Percentiles rank a stretch among this genome's conserved stretches.
phyloP scores from a whole-genome alignment of 805 yeast genomes.

The Pichia nanzhaoensis region DNA sequence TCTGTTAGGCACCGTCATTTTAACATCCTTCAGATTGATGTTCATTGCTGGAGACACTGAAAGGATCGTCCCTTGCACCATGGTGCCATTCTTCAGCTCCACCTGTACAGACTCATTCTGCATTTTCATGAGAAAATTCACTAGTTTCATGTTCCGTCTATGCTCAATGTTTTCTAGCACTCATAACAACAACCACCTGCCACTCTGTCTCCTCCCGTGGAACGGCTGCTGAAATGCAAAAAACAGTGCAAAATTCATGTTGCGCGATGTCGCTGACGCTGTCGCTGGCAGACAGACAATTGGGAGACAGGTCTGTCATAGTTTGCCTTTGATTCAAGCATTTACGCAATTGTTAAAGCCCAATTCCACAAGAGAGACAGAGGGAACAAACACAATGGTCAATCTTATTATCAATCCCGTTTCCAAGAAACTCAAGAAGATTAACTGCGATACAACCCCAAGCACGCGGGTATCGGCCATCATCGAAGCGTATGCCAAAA shows the following conservation, averaged over 20 bases:
- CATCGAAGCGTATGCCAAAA: slow-evolving; percentile 38
- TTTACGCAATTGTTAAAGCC: neutral
- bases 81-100: slow-evolving; percentile 86
- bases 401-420: slow-evolving; percentile 50
- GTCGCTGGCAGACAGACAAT: no score
- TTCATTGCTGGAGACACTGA: slow-evolving; percentile 91
- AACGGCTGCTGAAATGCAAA: neutral
- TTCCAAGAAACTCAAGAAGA: slow-evolving; percentile 48
- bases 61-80: slow-evolving; percentile 75
- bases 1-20: slow-evolving; percentile 65
- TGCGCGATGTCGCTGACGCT: no score
- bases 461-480: slow-evolving; percentile 29
- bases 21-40: slow-evolving; percentile 71
- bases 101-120: slow-evolving; percentile 82
- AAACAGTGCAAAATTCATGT: no score
- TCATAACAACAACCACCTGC: no score
- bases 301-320: neutral
- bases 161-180: no score
- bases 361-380: no score
- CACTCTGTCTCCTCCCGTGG: no score
- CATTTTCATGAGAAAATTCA: slow-evolving; percentile 75
- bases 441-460: slow-evolving; percentile 36
- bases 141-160: slow-evolving; percentile 48
- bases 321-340: neutral
- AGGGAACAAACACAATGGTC: slow-evolving; percentile 31